Conservation (phyloP, 2,329 filamentous ascomycete genomes). For the Diaporthe vaccinii region DNA sequence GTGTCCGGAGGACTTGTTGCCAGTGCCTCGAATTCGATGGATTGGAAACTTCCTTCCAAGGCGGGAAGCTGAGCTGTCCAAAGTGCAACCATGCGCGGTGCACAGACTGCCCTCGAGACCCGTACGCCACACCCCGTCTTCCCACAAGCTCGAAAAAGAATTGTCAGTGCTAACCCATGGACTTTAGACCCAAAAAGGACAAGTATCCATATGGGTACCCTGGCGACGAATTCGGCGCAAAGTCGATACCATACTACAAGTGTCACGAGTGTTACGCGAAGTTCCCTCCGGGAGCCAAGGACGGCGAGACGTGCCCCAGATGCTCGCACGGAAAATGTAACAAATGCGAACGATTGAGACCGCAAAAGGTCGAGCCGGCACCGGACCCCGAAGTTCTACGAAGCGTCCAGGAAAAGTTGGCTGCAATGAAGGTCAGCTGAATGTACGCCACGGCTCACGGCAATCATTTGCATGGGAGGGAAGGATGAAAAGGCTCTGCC, state of each 20-base stretch:
- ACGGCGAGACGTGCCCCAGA: conserved; percentile 68
- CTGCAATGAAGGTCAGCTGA: conserved; percentile 53
- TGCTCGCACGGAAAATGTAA: conserved; percentile 74
- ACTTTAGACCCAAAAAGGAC: conserved; percentile 71
- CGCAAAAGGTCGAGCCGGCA: conserved; percentile 71
- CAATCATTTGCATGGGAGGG: conserved; percentile 9
- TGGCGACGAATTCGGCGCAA: conserved; percentile 71
- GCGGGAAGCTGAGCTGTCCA: conserved; percentile 72
- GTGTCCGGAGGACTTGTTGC: conserved; percentile 83
- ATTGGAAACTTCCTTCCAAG: conserved; percentile 68
- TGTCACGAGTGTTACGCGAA: conserved; percentile 75
- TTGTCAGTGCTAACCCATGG: conserved; percentile 41
- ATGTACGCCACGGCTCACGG: background rate
- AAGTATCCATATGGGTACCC: conserved; percentile 80
- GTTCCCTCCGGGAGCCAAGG: conserved; percentile 64
- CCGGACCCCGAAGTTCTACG: conserved; percentile 73
- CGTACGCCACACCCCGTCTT: conserved; percentile 66
- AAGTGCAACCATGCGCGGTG: conserved; percentile 81
- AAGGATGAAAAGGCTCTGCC: background rate
- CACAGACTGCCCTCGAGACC: conserved; percentile 84
- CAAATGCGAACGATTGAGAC: conserved; percentile 69
- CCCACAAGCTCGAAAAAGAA: background rate
- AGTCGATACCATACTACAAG: conserved; percentile 65
- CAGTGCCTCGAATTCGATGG: conserved; percentile 62
- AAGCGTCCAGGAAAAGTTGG: conserved; percentile 69